Evolutionary conservation across 148 eudicot genomes (phyloP), one percentile per base, ranked within the genome.

Genomic region (Camellia granthamiana): DNA sequence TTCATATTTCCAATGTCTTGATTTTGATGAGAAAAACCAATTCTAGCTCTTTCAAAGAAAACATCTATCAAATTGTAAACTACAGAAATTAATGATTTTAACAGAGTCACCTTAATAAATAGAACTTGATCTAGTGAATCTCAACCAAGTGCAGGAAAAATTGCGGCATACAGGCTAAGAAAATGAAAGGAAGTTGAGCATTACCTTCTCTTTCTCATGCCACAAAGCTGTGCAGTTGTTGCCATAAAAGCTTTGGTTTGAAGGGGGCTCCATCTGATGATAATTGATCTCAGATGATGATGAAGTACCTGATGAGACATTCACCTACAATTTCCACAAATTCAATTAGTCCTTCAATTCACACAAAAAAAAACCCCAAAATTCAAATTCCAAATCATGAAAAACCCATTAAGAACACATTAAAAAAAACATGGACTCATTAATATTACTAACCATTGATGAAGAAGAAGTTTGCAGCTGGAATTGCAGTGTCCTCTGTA

Each of bases 261-360:
- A 93, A 93, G 98, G 94, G 93, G 90, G 94, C 94, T 93, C 97
- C 82, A 88, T 86, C 83, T 82, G 85, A 54, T 82, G 85, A 64
- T 84, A 87, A 85, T 77, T 84, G 43, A 83, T 43, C 41, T 78
- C 82, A 76, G 90, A 74, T 73, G 87, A 81, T 72, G 88, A 30
- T 74, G 88, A 83, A 76, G 86, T 84, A 73, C 84, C 84, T 54
- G 86, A 78, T 19, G 91, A 79, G 38, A 30, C 38, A 30, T 0
- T 30, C 38, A 30, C 38, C 38, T 30, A 30, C 38, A 30, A 30
- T 30, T 30, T 30, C 1, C 38, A 30, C 38, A 30, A 30, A 30
- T 30, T 30, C 38, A 30, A 0, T 30, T 30, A 30, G 43, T 55
- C 15, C 38, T 6, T 67, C 60, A 74, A 59, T 41, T 46, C 76